These are phyloP conservation scores for Trypanosoma melophagium DNA, from an alignment of 208 protist species.

Conservation along the genomic window DNA sequence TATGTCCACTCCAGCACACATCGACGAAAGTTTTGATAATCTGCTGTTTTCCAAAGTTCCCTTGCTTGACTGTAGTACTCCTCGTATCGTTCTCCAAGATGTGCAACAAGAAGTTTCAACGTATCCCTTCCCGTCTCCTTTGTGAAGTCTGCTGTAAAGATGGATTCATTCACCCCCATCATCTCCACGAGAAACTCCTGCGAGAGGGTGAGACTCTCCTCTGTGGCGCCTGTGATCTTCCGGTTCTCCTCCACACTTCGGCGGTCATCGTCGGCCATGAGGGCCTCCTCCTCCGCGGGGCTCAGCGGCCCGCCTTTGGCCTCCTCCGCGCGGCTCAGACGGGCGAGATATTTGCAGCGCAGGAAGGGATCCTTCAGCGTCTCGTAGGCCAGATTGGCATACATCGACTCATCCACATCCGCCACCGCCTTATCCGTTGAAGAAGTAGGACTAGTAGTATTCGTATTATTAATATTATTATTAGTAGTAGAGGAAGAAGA, in stretches of 20 bases:
- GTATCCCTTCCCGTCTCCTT: slow-evolving; percentile 39
- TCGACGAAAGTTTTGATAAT: slow-evolving; percentile 41
- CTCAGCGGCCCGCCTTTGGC: slow-evolving; percentile 46
- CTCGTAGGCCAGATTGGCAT: slow-evolving; percentile 80
- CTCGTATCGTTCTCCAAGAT: slow-evolving; percentile 66
- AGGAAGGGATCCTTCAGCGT: slow-evolving; percentile 65
- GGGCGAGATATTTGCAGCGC: slow-evolving; percentile 79
- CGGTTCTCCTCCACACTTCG: slow-evolving; percentile 16
- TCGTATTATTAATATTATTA: neutral
- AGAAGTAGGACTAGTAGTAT: neutral
- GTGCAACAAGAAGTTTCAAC: slow-evolving; percentile 52
- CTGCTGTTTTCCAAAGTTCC: slow-evolving; percentile 37
- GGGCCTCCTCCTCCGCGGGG: slow-evolving; percentile 54
- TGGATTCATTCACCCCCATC: slow-evolving; percentile 69
- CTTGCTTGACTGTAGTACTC: slow-evolving; percentile 51
- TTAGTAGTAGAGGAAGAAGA: neutral
- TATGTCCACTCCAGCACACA: slow-evolving; percentile 81
- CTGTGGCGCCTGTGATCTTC: slow-evolving; percentile 30
- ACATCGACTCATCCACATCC: slow-evolving; percentile 42
- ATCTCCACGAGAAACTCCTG: slow-evolving; percentile 78
- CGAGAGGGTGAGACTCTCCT: slow-evolving; percentile 32
- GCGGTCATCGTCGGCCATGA: slow-evolving; percentile 59
- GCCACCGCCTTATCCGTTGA: slow-evolving; percentile 1
- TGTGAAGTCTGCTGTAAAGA: slow-evolving; percentile 53
- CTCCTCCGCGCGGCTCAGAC: slow-evolving; percentile 42